Percentiles rank a stretch among this genome's conserved stretches.
Conservation (phyloP, 306 rosid species). For the Castanospermum australe region DNA sequence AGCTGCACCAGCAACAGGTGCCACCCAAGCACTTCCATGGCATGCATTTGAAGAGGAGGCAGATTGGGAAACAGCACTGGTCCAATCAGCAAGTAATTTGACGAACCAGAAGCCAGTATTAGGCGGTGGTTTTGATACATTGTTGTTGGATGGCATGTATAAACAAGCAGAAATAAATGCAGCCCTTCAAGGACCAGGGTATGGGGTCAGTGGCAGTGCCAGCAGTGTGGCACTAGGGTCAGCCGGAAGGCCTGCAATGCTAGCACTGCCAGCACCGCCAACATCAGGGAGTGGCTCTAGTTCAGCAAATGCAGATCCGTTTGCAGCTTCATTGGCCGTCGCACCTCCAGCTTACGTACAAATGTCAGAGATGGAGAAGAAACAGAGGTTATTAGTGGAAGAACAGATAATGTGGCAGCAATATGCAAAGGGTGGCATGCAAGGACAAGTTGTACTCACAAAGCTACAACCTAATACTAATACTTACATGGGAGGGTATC, state of each 20-base stretch:
- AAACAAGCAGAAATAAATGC: constrained; percentile 41
- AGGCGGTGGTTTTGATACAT: constrained; percentile 76
- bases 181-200: constrained; percentile 48
- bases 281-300: neutral
- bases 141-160: constrained; percentile 84
- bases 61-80: constrained; percentile 87
- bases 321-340: constrained; percentile 72
- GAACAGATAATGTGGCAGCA: constrained; percentile 94
- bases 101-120: constrained; percentile 45
- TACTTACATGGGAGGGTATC: constrained; percentile 56
- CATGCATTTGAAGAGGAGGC: constrained; percentile 62
- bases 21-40: constrained; percentile 61
- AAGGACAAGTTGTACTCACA: constrained; percentile 48
- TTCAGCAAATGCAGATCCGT: constrained; percentile 51
- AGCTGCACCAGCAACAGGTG: constrained; percentile 8
- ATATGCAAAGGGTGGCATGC: constrained; percentile 66
- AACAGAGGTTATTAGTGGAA: constrained; percentile 71
- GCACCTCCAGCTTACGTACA: constrained; percentile 90
- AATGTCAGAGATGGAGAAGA: constrained; percentile 94
- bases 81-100: constrained; percentile 63
- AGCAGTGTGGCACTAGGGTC: constrained; percentile 88
- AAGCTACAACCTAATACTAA: constrained; percentile 45
- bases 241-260: constrained; percentile 70
- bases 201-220: constrained; percentile 69
- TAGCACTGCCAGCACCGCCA: constrained; percentile 82